Evolutionary conservation across 306 rosid genomes (phyloP).

Genomic region (Quercus variabilis): DNA sequence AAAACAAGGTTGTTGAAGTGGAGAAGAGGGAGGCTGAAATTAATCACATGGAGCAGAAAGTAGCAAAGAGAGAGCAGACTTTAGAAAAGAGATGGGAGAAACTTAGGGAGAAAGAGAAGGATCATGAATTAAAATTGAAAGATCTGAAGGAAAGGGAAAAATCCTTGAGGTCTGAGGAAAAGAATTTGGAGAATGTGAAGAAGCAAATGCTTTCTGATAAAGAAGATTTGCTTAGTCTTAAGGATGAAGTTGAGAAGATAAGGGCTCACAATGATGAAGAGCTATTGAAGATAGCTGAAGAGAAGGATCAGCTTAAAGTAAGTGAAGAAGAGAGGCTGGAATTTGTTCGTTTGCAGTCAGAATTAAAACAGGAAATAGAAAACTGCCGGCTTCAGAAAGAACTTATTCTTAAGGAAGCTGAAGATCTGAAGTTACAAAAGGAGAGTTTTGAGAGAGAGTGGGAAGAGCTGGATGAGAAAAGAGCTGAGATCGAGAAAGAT

Average conservation of each 20-base stretch:
- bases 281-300: conserved; percentile 60
- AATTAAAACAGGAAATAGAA: conserved; percentile 78
- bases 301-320: conserved; percentile 56
- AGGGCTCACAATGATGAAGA: conserved; percentile 61
- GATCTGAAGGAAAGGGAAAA: conserved; percentile 74
- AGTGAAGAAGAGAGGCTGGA: conserved; percentile 82
- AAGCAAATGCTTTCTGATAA: conserved; percentile 50
- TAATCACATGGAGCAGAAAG: conserved; percentile 79
- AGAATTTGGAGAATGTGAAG: conserved; percentile 57
- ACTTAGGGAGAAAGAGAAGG: conserved; percentile 87
- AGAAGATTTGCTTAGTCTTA: conserved; percentile 60
- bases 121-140: conserved; percentile 67
- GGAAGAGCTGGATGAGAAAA: conserved; percentile 90
- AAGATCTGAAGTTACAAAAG: conserved; percentile 81
- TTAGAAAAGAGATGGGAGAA: conserved; percentile 81
- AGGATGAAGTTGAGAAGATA: conserved; percentile 67
- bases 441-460: conserved; percentile 94
- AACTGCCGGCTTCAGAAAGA: conserved; percentile 83
- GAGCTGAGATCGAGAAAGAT: conserved; percentile 76
- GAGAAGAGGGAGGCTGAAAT: conserved; percentile 87
- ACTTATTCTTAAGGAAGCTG: conserved; percentile 75
- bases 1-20: conserved; percentile 57
- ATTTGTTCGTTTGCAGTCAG: conserved; percentile 67
- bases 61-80: conserved; percentile 78
- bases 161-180: conserved; percentile 63